Base-by-base conservation (phyloP, 2,329 filamentous ascomycete genomes). In the Pseudopyrenochaeta lycopersici region DNA sequence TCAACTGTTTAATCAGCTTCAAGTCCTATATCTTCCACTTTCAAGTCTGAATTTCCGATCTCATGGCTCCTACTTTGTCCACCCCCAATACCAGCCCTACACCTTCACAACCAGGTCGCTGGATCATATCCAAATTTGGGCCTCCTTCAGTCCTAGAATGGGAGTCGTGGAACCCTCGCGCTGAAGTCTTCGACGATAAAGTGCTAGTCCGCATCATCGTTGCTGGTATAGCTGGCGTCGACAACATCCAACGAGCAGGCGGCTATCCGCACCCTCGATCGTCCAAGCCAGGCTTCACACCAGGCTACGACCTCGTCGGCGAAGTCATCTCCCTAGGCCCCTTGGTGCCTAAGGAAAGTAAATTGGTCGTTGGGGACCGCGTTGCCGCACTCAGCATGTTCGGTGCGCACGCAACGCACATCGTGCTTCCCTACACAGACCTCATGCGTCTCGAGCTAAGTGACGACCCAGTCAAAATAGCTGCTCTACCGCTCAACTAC, bases 251-350 rank as follows among this genome's bases (percentile, higher is more conserved):
- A 15, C 55, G 51, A 12, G 52, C 35, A 20, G 55, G 55, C 14
- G 55, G 55, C n/a, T 55, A 51, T 33, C 55, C 51, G 10, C 42
- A 52, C 38, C 49, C 48, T 3, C 6, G 31, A 4, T 20, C 41
- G 11, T 14, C 23, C n/a, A 29, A 27, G 7, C 54, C 54, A 2
- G 54, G 54, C 17, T 57, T 54, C 39, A 50, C 50, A 36, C 23
- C 54, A n/a, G 54, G 54, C 7, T 54, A 54, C 10, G 54, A 57
- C 17, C 33, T 57, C 7, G 54, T 57, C 12, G 54, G 54, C 11
- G 54, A 57, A n/a, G 40, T 57, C 18, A 7, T 54, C 20, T 35
- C 46, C 11, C 32, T 57, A 6, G 46, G 46, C 11, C 32, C 43
- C 9, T 42, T 46, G 3, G 42, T 50, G 0, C 42, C 54, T 12